Evolutionary conservation across 148 eudicot species (phyloP), one percentile per base, ranked within the genome.

Genomic region (Drosera capensis): DNA sequence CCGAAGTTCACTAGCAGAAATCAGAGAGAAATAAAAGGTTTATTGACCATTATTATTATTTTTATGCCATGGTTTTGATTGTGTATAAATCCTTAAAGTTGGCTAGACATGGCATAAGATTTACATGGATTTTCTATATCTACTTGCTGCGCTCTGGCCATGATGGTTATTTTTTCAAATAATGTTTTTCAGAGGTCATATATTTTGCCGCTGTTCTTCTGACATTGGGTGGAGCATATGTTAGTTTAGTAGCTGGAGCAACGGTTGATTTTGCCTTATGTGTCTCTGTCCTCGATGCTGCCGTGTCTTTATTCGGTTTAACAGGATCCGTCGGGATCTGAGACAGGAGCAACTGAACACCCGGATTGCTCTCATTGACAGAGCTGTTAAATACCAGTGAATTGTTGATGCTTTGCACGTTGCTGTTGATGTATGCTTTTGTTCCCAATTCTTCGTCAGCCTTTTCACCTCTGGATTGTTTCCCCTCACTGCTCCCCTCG

Each of bases 401-500:
- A 69, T 87, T 87, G 39, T 87, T 82, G 57, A 87, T 42, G 8
- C 70, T 65, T 53, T 90, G 97, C 14, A 65, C 47, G 59, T 90
- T 90, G 59, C 75, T 80, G 64, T 90, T 90, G 11, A 90, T 58
- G 50, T 58, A 73, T 31, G 72, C 49, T 35, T 63, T 64, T 53
- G 60, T 38, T 24, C 58, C 51, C 18, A 59, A 48, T 15, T 74
- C 79, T 21, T 71, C 59, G 23, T 48, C 31, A 22, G 25, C 21
- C n/a, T 55, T 55, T 36, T 54, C 39, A 24, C 59, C 57, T 56
- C 42, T 39, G 25, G 64, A 46, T 49, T 52, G 49, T 14, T 28
- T 52, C 25, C 37, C 52, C 19, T 54, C 49, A 13, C 65, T 63
- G 46, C 52, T 68, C 43, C 47, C 71, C 46, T 83, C 86, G 20